phyloP scores from a whole-genome alignment of 345 rosid species.

The Alliaria petiolata region DNA sequence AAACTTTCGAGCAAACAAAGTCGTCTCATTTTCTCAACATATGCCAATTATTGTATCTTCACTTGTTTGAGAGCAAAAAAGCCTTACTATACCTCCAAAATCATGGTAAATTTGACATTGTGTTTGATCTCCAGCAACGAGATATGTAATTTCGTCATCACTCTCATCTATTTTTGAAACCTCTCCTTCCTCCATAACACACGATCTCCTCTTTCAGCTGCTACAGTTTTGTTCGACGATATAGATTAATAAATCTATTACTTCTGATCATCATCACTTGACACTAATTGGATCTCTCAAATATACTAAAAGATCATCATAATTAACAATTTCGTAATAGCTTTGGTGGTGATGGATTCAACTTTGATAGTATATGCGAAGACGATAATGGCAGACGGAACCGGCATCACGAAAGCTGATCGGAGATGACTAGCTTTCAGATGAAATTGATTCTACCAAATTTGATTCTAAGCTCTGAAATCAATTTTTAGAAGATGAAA shows the following conservation, averaged over 20 bases:
- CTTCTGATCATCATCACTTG: conserved; percentile 65
- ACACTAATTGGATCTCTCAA: conserved; percentile 74
- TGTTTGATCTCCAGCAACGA: conserved; percentile 68
- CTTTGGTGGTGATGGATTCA: too few relatives aligned
- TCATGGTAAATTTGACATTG: conserved; percentile 98
- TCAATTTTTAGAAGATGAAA: too few relatives aligned
- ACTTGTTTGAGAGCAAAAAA: not conserved
- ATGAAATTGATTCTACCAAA: too few relatives aligned
- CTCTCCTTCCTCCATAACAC: conserved; percentile 35
- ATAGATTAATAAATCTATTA: conserved; percentile 58
- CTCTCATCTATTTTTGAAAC: conserved; percentile 47
- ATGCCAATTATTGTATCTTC: not conserved
- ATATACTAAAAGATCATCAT: conserved; percentile 36
- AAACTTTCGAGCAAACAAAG: conserved; percentile 5
- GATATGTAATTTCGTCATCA: conserved; percentile 59
- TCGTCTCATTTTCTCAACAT: not conserved
- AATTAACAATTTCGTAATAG: too few relatives aligned
- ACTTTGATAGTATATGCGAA: too few relatives aligned
- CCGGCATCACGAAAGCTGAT: too few relatives aligned
- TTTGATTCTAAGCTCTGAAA: too few relatives aligned
- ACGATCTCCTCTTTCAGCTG: conserved; percentile 40
- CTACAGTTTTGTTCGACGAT: conserved; percentile 61
- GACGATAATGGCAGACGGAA: too few relatives aligned
- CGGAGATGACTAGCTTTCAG: too few relatives aligned
- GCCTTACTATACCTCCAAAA: conserved; percentile 55